Percentiles rank a stretch among this genome's conserved stretches.
Evolutionary conservation across 2,329 filamentous ascomycete genomes (phyloP).

Genomic region (Geosmithia flava): DNA sequence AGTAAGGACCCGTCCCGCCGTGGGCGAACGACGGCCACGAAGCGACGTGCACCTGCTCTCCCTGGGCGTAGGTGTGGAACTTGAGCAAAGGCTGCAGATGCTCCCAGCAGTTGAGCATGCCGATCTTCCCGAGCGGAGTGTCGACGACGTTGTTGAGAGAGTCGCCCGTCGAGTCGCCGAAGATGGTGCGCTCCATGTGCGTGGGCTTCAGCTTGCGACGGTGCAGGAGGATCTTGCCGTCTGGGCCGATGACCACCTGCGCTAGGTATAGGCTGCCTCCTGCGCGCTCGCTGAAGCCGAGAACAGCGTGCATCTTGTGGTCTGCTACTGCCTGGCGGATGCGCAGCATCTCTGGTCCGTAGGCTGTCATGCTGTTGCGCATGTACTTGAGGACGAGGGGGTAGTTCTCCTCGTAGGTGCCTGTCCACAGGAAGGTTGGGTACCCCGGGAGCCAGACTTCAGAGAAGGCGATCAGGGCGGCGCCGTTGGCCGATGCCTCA

Average conservation of each 20-base stretch:
- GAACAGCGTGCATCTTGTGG: constrained; percentile 26
- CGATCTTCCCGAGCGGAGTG: constrained; percentile 26
- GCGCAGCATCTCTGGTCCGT: constrained; percentile 25
- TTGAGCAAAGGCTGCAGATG: constrained; percentile 36
- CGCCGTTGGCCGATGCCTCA: constrained; percentile 25
- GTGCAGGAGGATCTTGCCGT: constrained; percentile 30
- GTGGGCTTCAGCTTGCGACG: constrained; percentile 39
- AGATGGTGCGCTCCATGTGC: constrained; percentile 32
- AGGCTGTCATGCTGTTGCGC: constrained; percentile 24
- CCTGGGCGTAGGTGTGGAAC: constrained; percentile 28
- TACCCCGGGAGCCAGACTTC: constrained; percentile 43
- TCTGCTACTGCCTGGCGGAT: constrained; percentile 31
- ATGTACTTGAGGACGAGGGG: constrained; percentile 14
- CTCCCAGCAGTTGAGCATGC: constrained; percentile 35
- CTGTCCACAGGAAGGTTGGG: constrained; percentile 27
- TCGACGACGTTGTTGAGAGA: constrained; percentile 32
- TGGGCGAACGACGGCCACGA: constrained; percentile 27
- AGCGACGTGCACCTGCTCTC: constrained; percentile 32
- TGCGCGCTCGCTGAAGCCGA: constrained; percentile 28
- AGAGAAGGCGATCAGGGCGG: constrained; percentile 41
- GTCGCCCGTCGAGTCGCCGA: constrained; percentile 43
- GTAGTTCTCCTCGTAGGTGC: constrained; percentile 11
- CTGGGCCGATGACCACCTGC: constrained; percentile 38
- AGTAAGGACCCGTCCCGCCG: constrained; percentile 12
- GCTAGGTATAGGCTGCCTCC: constrained; percentile 27